Evolutionary conservation across 1,284 basidiomycete genomes (phyloP).

Genomic region (Tetrapyrgos nigripes): DNA sequence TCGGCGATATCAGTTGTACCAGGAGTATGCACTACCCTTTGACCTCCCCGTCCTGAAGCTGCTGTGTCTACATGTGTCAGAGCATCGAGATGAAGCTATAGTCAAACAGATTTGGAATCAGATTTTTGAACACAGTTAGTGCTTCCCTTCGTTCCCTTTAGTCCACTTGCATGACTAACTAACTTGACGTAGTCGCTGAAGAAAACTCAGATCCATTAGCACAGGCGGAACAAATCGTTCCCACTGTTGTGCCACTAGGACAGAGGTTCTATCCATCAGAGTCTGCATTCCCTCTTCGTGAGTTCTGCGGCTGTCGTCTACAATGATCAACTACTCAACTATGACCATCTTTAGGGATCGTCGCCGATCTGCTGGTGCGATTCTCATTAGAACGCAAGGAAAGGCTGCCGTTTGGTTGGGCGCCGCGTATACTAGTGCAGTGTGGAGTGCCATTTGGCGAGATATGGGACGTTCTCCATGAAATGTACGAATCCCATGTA

Average conservation of each 20-base stretch:
- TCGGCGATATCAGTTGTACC: slow-evolving; percentile 71
- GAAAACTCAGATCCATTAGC: slow-evolving; percentile 54
- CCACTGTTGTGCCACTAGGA: slow-evolving; percentile 74
- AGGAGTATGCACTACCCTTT: slow-evolving; percentile 88
- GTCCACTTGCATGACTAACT: slow-evolving; percentile 2
- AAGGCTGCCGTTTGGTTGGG: slow-evolving; percentile 78
- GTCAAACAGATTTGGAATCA: slow-evolving; percentile 89
- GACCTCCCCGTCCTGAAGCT: slow-evolving; percentile 87
- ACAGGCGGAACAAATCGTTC: slow-evolving; percentile 67
- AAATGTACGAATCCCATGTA: slow-evolving; percentile 89
- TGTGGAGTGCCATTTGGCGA: slow-evolving; percentile 79
- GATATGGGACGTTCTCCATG: slow-evolving; percentile 86
- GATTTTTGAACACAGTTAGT: slow-evolving; percentile 81
- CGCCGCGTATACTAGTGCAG: slow-evolving; percentile 75
- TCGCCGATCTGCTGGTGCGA: slow-evolving; percentile 72
- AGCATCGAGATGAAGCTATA: slow-evolving; percentile 86
- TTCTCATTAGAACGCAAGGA: slow-evolving; percentile 70
- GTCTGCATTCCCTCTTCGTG: slow-evolving; percentile 87
- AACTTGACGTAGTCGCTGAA: slow-evolving; percentile 47
- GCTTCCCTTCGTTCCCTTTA: background rate
- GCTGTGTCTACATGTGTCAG: slow-evolving; percentile 92
- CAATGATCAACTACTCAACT: too few relatives aligned
- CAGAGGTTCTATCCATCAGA: slow-evolving; percentile 92
- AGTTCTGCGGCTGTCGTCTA: slow-evolving; percentile 37
- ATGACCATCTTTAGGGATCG: slow-evolving; percentile 65